These are phyloP conservation scores for Arctium lappa DNA, from an alignment of 129 eudicot species.

Conservation along the genomic window DNA sequence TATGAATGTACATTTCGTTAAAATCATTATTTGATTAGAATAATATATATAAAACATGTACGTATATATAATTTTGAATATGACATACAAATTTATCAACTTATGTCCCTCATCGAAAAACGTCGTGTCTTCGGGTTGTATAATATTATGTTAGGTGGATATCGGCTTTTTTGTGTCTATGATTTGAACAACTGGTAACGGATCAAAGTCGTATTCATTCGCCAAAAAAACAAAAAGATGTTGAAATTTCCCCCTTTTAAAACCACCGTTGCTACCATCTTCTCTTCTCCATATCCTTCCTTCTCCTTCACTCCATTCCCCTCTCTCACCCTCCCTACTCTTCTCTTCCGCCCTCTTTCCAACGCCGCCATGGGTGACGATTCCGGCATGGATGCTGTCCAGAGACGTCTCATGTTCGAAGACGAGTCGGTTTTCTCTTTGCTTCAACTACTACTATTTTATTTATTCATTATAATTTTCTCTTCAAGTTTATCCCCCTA, in stretches of 20 bases:
- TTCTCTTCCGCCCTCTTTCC: not conserved
- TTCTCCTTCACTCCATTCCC: not conserved
- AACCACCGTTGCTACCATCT: not conserved
- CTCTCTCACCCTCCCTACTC: not conserved
- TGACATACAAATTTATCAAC: too few species aligned
- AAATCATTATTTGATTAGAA: too few species aligned
- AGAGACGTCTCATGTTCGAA: constrained; percentile 82
- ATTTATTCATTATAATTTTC: too few species aligned
- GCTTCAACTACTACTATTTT: too few species aligned
- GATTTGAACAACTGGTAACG: not conserved
- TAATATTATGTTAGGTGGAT: not conserved
- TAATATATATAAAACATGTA: too few species aligned
- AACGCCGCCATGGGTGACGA: constrained; percentile 40
- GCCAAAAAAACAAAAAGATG: not conserved
- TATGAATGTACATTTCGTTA: too few species aligned
- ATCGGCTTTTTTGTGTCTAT: not conserved
- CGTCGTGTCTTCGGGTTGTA: too few species aligned
- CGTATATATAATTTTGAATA: too few species aligned
- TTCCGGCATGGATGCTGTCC: constrained; percentile 76
- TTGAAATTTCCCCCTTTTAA: not conserved
- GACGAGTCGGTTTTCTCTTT: constrained; percentile 62
- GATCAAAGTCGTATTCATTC: not conserved
- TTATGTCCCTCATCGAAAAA: too few species aligned
- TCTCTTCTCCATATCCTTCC: not conserved
- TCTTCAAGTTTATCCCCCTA: too few species aligned